Base-by-base conservation (phyloP, 257 asterid species). In the Thymus quinquecostatus region DNA sequence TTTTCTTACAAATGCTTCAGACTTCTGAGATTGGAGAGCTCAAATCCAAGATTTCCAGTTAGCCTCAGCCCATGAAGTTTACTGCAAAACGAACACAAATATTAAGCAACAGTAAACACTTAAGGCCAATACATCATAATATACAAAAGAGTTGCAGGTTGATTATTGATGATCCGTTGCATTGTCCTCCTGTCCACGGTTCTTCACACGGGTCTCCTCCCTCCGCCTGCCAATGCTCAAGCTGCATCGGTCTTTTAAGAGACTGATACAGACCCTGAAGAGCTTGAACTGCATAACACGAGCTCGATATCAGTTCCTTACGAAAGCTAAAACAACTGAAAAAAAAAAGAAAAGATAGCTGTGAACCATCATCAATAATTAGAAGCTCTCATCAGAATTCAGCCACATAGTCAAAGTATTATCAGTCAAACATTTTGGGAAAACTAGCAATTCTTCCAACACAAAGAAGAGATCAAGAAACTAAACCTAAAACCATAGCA, bases 181-280 rank as follows among this genome's bases (percentile, higher is more conserved):
- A 95, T 29, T 86, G 75, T 78, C 91, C 87, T 60, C 99, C 99
- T 8, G 71, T 74, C 97, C 99, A 95, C 14, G 64, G 62, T 60
- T 95, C 98, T 34, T 49, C 86, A 65, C 99, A 95, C 11, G 99
- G 99, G 66, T 95, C 96, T 70, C 98, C 96, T 38, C 88, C 88
- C 66, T 79, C 93, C 14, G 75, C 45, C 73, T 76, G 82, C 99
- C 99, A 91, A 4, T 66, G 77, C 21, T 69, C 69, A 60, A 91
- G 87, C 81, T 85, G 90, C 33, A 76, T 36, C n/a, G 98, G 90
- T 33, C 77, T 78, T 84, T 89, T 85, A 65, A 95, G 80, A 36
- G 95, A 81, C 75, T 69, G 66, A 80, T 89, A 95, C 76, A 95
- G 78, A 21, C 83, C 87, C 71, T 69, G 88, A 78, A 95, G 93